Evolutionary conservation across 2,329 filamentous ascomycete species (phyloP).

Genomic region (Trematosphaeria pertusa): DNA sequence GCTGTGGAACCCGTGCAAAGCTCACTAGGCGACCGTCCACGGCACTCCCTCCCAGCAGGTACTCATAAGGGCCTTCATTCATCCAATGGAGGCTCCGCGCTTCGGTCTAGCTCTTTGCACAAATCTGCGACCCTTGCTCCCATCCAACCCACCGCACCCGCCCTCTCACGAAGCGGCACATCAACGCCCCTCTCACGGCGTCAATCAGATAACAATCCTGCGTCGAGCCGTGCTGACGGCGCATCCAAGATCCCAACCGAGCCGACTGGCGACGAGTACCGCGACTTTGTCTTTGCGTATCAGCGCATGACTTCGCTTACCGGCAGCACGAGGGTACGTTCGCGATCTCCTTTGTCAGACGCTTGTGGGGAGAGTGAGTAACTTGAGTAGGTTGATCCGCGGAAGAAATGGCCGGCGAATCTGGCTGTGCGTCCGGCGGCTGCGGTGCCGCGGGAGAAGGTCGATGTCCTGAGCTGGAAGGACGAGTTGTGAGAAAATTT

Average conservation of each 20-base stretch:
- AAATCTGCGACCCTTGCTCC: neutral
- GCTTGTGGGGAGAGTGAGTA: neutral
- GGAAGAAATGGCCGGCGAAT: slow-evolving; percentile 1
- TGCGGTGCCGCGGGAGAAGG: neutral
- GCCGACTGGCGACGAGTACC: slow-evolving; percentile 23
- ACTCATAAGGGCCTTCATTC: neutral
- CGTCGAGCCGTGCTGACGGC: neutral
- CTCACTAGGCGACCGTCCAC: slow-evolving; percentile 8
- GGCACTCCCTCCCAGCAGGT: slow-evolving; percentile 26
- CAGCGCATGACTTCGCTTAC: slow-evolving; percentile 24
- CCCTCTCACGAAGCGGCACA: neutral
- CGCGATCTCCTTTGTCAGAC: neutral
- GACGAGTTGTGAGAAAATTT: neutral
- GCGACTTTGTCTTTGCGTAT: slow-evolving; percentile 24
- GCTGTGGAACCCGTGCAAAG: neutral
- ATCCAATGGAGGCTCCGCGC: neutral
- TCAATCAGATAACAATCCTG: too few species aligned
- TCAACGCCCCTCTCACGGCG: neutral
- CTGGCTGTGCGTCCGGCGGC: neutral
- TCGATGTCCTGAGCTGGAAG: neutral
- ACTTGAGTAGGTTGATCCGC: neutral
- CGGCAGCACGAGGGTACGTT: slow-evolving; percentile 31
- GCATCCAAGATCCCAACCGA: slow-evolving; percentile 1
- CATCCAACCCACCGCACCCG: neutral
- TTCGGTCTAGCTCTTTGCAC: neutral